These are phyloP conservation scores for Fusarium buharicum DNA, from an alignment of 2,329 filamentous ascomycete genomes.

Conservation along the genomic window DNA sequence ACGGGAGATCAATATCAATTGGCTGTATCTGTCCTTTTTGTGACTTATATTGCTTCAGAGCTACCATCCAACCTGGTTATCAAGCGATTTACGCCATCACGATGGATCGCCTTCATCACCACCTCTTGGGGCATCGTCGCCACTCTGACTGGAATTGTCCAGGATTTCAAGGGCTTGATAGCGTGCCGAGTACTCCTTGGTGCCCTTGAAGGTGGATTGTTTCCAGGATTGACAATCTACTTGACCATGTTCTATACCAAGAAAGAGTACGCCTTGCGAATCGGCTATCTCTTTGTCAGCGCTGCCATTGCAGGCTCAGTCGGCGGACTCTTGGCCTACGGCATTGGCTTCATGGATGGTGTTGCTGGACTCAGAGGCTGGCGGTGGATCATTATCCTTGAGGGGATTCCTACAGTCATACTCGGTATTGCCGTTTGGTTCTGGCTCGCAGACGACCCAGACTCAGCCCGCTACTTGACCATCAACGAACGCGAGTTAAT, in stretches of 20 bases:
- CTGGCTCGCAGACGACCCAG: constrained; percentile 46
- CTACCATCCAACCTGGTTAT: constrained; percentile 57
- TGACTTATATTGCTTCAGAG: constrained; percentile 54
- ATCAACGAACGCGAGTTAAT: constrained; percentile 58
- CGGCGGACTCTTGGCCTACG: constrained; percentile 47
- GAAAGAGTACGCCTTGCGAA: constrained; percentile 41
- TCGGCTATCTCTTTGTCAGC: constrained; percentile 44
- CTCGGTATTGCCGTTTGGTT: constrained; percentile 46
- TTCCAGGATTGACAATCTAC: constrained; percentile 52
- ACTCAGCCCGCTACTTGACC: constrained; percentile 67
- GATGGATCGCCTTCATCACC: constrained; percentile 43
- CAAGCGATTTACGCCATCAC: constrained; percentile 51
- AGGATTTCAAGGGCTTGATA: constrained; percentile 48
- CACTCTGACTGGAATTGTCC: constrained; percentile 59
- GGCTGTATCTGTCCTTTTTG: constrained; percentile 48
- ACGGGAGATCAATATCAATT: constrained; percentile 66
- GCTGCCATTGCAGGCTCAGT: constrained; percentile 42
- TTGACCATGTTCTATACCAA: constrained; percentile 45
- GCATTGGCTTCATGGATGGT: constrained; percentile 49
- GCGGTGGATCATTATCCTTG: constrained; percentile 72
- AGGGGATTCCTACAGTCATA: constrained; percentile 52
- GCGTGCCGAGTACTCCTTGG: constrained; percentile 58
- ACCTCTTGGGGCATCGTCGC: constrained; percentile 57
- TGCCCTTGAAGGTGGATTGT: constrained; percentile 58
- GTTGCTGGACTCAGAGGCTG: constrained; percentile 35